A percentile compares a stretch with the other conserved stretches of the same genome.
Evolutionary conservation across 2,329 filamentous ascomycete genomes (phyloP).

Genomic region (Chaetoscypha palmicola): DNA sequence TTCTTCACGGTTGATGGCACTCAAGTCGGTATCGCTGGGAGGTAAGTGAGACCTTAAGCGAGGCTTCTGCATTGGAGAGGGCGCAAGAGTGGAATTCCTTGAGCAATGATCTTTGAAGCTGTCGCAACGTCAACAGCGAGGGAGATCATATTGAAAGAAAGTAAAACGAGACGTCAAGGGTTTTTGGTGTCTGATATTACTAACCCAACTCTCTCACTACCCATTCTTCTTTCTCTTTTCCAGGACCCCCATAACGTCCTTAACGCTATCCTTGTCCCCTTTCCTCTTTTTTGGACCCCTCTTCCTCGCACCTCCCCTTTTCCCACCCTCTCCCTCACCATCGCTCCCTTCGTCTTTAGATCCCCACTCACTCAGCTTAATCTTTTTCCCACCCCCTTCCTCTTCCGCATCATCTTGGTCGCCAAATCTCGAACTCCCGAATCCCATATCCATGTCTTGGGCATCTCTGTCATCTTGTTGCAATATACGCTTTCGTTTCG

Average conservation of each 20-base stretch:
- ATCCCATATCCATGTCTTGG: conserved; percentile 89
- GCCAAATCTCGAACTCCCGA: conserved; percentile 78
- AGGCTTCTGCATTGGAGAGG: too few relatives aligned
- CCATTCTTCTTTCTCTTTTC: conserved; percentile 38
- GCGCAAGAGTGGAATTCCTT: too few relatives aligned
- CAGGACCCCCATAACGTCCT: conserved; percentile 73
- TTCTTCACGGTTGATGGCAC: too few relatives aligned
- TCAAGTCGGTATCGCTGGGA: too few relatives aligned
- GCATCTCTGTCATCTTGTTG: conserved; percentile 70
- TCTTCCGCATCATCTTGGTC: conserved; percentile 79
- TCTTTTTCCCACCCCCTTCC: conserved; percentile 60
- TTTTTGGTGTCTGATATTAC: too few relatives aligned
- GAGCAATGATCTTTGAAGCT: too few relatives aligned
- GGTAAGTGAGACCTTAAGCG: too few relatives aligned
- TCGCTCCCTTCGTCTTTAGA: conserved; percentile 45
- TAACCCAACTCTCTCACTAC: neutral
- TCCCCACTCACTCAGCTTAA: conserved; percentile 63
- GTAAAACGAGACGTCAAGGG: too few relatives aligned
- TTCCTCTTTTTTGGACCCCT: conserved; percentile 69
- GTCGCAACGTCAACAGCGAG: too few relatives aligned
- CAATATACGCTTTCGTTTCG: conserved; percentile 68
- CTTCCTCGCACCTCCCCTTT: conserved; percentile 54
- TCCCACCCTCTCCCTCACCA: conserved; percentile 36
- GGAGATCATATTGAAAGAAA: too few relatives aligned
- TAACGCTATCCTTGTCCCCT: conserved; percentile 69